Conservation (phyloP, 495 filamentous ascomycete species). For the Neurospora cerealis region DNA sequence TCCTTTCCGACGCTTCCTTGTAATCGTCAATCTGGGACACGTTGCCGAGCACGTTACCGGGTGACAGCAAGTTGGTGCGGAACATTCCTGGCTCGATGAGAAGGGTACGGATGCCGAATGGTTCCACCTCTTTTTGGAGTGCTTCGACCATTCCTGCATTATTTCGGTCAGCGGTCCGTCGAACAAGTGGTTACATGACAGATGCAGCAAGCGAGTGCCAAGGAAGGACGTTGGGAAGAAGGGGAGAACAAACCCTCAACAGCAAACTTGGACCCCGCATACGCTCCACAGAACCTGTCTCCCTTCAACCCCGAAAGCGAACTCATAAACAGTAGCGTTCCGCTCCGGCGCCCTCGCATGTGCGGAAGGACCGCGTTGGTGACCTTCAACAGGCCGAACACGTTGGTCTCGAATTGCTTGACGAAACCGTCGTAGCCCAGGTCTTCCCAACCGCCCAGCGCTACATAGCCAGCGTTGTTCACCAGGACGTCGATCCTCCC, state of each 20-base stretch:
- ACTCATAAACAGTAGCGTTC: constrained; percentile 29
- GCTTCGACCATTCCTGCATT: constrained; percentile 12
- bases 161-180: not conserved
- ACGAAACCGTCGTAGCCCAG: constrained; percentile 23
- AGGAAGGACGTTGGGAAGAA: not conserved
- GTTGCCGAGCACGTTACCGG: not conserved
- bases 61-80: constrained; percentile 4
- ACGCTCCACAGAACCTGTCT: constrained; percentile 4
- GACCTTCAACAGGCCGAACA: constrained; percentile 37
- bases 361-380: constrained; percentile 36
- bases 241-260: constrained; percentile 7
- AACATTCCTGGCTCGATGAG: constrained; percentile 16
- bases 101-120: constrained; percentile 8
- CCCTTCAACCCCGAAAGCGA: constrained; percentile 11
- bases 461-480: constrained; percentile 45
- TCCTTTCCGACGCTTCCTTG: constrained; percentile 1
- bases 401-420: constrained; percentile 37
- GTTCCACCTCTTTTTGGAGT: constrained; percentile 10
- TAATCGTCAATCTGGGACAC: constrained; percentile 11
- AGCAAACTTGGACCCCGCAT: constrained; percentile 12
- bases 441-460: constrained; percentile 36
- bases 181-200: not conserved
- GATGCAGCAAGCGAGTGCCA: no score
- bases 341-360: constrained; percentile 34
- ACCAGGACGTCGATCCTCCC: constrained; percentile 43